Evolutionary conservation across 169 alveolate genomes (phyloP).

Genomic region (Plasmodium yoelii): DNA sequence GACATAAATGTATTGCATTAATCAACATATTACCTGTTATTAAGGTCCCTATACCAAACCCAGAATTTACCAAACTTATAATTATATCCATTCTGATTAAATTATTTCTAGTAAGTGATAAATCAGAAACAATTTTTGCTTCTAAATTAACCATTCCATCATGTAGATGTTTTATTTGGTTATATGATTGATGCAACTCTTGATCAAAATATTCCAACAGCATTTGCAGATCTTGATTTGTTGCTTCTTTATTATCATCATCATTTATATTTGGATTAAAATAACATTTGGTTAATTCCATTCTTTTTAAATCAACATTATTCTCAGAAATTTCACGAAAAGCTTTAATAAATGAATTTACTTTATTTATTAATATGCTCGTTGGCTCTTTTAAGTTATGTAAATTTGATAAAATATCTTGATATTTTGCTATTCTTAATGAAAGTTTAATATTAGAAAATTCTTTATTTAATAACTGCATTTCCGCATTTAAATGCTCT

Average conservation of each 20-base stretch:
- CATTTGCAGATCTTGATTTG: conserved; percentile 85
- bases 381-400: conserved; percentile 89
- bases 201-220: conserved; percentile 91
- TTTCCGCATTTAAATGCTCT: conserved; percentile 80
- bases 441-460: conserved; percentile 75
- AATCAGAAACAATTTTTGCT: conserved; percentile 80
- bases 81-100: conserved; percentile 86
- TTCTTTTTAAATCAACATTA: conserved; percentile 76
- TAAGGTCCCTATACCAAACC: conserved; percentile 87
- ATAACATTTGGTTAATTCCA: conserved; percentile 73
- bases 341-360: conserved; percentile 81
- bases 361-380: conserved; percentile 78
- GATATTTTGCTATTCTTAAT: conserved; percentile 71
- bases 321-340: conserved; percentile 80
- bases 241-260: conserved; percentile 54
- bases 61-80: conserved; percentile 84
- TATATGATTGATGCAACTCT: conserved; percentile 87
- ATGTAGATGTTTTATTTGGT: conserved; percentile 27
- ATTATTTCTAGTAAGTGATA: conserved; percentile 86
- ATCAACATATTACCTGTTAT: conserved; percentile 80
- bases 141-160: conserved; percentile 81
- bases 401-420: conserved; percentile 80
- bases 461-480: conserved; percentile 54
- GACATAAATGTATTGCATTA: not conserved
- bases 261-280: conserved; percentile 55